Evolutionary conservation across 2,329 filamentous ascomycete species (phyloP), one percentile per base, ranked within the genome.

Genomic region (Fusarium dimerum): DNA sequence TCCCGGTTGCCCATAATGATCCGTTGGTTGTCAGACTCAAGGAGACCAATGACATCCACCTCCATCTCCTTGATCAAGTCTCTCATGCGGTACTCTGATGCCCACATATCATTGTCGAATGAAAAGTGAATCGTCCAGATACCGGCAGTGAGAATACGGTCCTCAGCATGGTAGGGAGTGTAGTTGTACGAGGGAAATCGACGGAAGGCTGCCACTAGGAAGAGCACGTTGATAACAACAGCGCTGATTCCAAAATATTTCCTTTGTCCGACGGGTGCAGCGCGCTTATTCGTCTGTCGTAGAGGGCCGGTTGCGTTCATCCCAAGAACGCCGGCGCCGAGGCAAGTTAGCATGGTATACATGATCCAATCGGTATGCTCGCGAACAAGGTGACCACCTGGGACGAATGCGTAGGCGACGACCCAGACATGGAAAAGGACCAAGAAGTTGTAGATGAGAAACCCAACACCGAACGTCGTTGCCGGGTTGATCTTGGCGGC

Each of bases 1-100:
- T 99, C 94, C 61, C 94, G 89, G 75, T 97, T 99, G 66, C 94
- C 94, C 94, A 97, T 99, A 78, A 99, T 99, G 75, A 99, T 96
- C 62, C 93, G 90, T 75, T 99, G 94, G 36, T 90, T 82, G 69
- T 99, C 94, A 1, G 88, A 89, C 73, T 99, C 94, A 1, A 99
- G 81, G 17, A 99, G 82, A n/a, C 94, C 94, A 43, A 99, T 83
- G 6, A 99, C 90, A 67, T 99, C 94, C n/a, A 99, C 77, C 73
- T 99, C 94, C n/a, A 96, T 78, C 66, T 97, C 94, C 67, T 90
- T 86, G 73, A 96, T 87, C 13, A 96, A 79, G 76, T 97, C 88
- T 52, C 90, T 88, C 85, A 96, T 95, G 57, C 94, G 92, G 64
- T 89, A 85, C 73, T 99, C 94, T 0, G 93, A 96, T 10, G 90